These are phyloP conservation scores for Tolypocladium cylindrosporum DNA, from an alignment of 2,329 filamentous ascomycete genomes.

Conservation along the genomic window DNA sequence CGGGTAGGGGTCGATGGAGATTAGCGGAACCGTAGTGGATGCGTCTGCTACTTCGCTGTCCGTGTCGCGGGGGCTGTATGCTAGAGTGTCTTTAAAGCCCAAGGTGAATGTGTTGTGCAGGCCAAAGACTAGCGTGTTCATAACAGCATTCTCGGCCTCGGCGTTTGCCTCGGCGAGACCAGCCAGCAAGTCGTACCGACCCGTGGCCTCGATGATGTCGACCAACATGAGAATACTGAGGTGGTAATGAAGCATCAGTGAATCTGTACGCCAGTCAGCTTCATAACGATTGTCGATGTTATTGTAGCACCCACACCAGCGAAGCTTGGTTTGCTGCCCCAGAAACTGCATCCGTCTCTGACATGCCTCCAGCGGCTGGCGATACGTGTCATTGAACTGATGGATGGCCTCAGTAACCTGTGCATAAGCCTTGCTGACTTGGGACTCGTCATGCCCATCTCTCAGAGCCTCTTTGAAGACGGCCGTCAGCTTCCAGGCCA, in stretches of 20 bases:
- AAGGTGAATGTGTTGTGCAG: constrained; percentile 16
- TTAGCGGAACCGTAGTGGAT: constrained; percentile 14
- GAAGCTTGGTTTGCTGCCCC: constrained; percentile 17
- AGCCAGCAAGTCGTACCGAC: constrained; percentile 14
- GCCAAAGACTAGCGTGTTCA: constrained; percentile 20
- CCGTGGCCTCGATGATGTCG: constrained; percentile 18
- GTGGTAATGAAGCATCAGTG: constrained; percentile 22
- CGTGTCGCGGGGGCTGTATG: background rate
- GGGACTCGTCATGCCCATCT: constrained; percentile 19
- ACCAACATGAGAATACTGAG: constrained; percentile 20
- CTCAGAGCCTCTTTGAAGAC: constrained; percentile 21
- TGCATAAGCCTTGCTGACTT: constrained; percentile 15
- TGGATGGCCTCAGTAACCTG: constrained; percentile 15
- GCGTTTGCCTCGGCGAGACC: constrained; percentile 13
- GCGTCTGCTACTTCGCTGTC: background rate
- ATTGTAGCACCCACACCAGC: constrained; percentile 17
- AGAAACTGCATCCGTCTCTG: constrained; percentile 20
- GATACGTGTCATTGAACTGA: constrained; percentile 17
- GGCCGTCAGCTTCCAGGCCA: constrained; percentile 20
- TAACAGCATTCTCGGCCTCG: constrained; percentile 19
- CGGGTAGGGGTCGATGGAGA: constrained; percentile 21
- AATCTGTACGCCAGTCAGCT: constrained; percentile 11
- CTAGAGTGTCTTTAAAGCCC: background rate
- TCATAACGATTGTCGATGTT: too few species aligned
- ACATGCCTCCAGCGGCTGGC: constrained; percentile 17